Evolutionary conservation across 1,139 yeast genomes (phyloP).

Genomic region (Meyerozyma sp.): DNA sequence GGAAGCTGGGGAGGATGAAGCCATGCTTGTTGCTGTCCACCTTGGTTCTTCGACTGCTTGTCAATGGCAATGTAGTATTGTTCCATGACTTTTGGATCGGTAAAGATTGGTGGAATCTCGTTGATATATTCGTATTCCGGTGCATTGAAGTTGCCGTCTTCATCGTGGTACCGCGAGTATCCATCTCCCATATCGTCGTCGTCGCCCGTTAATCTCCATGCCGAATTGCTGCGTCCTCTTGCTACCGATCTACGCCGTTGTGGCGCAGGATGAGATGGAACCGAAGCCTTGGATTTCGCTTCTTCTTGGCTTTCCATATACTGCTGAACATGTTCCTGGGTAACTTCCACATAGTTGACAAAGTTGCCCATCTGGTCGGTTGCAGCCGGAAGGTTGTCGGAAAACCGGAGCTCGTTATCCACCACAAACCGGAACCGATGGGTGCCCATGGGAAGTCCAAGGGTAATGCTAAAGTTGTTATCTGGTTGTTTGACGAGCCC

Average conservation of each 20-base stretch:
- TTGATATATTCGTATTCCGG: constrained; percentile 44
- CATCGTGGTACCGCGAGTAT: constrained; percentile 70
- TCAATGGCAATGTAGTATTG: constrained; percentile 69
- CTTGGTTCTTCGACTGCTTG: constrained; percentile 57
- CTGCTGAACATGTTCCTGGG: constrained; percentile 34
- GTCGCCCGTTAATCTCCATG: constrained; percentile 47
- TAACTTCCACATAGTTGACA: constrained; percentile 45
- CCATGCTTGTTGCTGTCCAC: constrained; percentile 68
- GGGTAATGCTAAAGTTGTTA: constrained; percentile 31
- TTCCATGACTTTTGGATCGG: constrained; percentile 62
- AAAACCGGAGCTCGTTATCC: constrained; percentile 43
- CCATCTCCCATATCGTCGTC: constrained; percentile 83
- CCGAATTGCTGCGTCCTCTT: constrained; percentile 33
- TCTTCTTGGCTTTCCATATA: constrained; percentile 15
- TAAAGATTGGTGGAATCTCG: constrained; percentile 86
- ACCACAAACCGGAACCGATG: constrained; percentile 45
- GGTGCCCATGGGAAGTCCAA: constrained; percentile 45
- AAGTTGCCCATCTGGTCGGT: constrained; percentile 50
- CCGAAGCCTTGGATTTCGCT: constrained; percentile 1
- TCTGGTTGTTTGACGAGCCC: constrained; percentile 47
- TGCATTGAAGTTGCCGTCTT: constrained; percentile 31
- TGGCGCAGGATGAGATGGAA: neutral
- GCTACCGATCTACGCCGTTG: constrained; percentile 12
- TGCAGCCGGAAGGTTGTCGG: constrained; percentile 45
- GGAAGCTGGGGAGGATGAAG: constrained; percentile 50